phyloP scores from a whole-genome alignment of 2,329 filamentous ascomycete genomes.

The Hortaea sp. region DNA sequence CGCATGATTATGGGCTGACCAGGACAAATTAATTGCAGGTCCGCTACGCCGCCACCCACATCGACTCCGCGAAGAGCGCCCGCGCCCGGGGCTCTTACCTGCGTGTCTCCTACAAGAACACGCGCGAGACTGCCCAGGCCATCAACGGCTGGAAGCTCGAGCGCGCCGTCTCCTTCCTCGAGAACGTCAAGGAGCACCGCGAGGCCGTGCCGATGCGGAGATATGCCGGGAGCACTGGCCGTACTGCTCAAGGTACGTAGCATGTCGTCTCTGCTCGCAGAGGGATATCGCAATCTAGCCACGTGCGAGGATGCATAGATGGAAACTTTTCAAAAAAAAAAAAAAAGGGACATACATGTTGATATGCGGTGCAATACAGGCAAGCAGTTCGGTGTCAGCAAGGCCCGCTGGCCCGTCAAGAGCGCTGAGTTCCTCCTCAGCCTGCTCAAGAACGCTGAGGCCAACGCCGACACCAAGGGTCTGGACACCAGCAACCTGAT shows the following conservation, averaged over 20 bases:
- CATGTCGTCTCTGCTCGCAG: not conserved
- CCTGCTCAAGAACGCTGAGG: slow-evolving; percentile 94
- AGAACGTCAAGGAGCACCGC: slow-evolving; percentile 94
- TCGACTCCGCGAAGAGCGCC: slow-evolving; percentile 83
- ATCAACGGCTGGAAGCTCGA: slow-evolving; percentile 99
- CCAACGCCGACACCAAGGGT: slow-evolving; percentile 94
- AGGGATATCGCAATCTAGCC: slow-evolving; percentile 5
- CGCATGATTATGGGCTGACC: not conserved
- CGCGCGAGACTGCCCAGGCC: slow-evolving; percentile 96
- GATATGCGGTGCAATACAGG: slow-evolving; percentile 44
- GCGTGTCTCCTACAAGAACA: slow-evolving; percentile 99
- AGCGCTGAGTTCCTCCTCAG: slow-evolving; percentile 95
- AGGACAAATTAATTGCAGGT: slow-evolving; percentile 46
- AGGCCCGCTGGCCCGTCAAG: slow-evolving; percentile 98
- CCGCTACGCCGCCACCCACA: slow-evolving; percentile 90
- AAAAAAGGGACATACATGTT: slow-evolving; percentile 6
- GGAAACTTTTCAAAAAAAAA: not conserved
- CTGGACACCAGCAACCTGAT: slow-evolving; percentile 95
- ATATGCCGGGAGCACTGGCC: slow-evolving; percentile 91
- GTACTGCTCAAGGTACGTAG: slow-evolving; percentile 90
- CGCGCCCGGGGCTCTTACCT: slow-evolving; percentile 98
- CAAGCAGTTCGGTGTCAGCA: slow-evolving; percentile 97
- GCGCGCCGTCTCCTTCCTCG: slow-evolving; percentile 91
- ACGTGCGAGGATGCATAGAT: slow-evolving; percentile 28
- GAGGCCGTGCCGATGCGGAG: slow-evolving; percentile 98